Base-by-base conservation (phyloP, 2,329 filamentous ascomycete genomes). In the Pestalotiopsis sp. region DNA sequence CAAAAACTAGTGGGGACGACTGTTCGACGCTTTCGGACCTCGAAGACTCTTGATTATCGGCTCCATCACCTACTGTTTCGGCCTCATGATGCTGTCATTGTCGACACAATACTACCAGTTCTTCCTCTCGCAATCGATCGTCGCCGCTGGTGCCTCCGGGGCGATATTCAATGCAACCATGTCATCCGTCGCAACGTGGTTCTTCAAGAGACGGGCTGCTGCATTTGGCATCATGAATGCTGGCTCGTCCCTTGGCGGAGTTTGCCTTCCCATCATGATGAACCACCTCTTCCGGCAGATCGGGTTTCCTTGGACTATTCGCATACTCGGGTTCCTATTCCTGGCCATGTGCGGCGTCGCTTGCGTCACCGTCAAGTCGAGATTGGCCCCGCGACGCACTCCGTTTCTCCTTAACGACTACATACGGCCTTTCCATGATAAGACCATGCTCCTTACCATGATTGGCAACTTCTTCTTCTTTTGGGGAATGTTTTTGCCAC, bases 21-120 rank as follows among this genome's bases (percentile, higher is more conserved):
- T 89, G 1, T 91, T 86, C 72, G 90, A 92, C 73, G 84, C 82
- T 70, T 86, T 87, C 72, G 90, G 90, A 0, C 87, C 89, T 1
- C 82, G 84, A 58, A 85, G 81, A 69, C 79, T 92, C 3, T 77
- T 90, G 1, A 59, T 86, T 11, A 70, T 80, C 56, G 88, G 88
- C 62, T 85, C 84, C 4, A 73, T 90, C 68, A 76, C 86, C 68
- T 87, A 90, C 76, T 83, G 92, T 70, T 87, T 92, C 62, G 87
- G 88, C 36, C 78, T 92, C 23, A 91, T 92, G 88, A 88, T 90
- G 86, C 83, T 86, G 1, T 86, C 83, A 49, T 78, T 91, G 23
- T 74, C 74, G 12, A 75, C 73, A 52, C 52, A 80, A 70, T 83
- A 80, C 75, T 83, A 80, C 73, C 81, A 83, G 72, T 76, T 82